These are phyloP conservation scores for Oryza australiensis DNA, from an alignment of 176 grass and related monocot genomes.

Conservation along the genomic window DNA sequence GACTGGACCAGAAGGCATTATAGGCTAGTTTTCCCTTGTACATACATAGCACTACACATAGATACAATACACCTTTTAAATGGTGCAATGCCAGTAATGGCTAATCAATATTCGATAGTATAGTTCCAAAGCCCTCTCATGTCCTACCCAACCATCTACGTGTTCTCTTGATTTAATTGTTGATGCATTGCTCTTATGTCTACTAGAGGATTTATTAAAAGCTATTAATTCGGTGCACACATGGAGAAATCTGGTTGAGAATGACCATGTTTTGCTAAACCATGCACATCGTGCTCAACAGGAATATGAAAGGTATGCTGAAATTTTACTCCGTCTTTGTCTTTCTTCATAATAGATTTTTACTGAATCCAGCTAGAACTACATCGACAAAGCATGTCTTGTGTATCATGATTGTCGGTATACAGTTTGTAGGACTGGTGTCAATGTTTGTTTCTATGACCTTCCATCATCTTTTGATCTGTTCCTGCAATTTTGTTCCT, in stretches of 20 bases:
- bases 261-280: slow-evolving; percentile 84
- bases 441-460: slow-evolving; percentile 4
- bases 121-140: too few species aligned
- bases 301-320: slow-evolving; percentile 85
- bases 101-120: too few species aligned
- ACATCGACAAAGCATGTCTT: neutral
- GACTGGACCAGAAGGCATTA: too few species aligned
- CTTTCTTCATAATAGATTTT: neutral
- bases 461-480: neutral
- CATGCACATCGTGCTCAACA: slow-evolving; percentile 82
- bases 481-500: slow-evolving; percentile 8
- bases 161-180: too few species aligned
- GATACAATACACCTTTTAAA: too few species aligned
- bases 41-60: too few species aligned
- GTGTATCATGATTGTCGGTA: neutral
- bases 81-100: too few species aligned
- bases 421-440: neutral
- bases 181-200: neutral
- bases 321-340: neutral
- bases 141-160: too few species aligned
- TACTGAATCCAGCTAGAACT: slow-evolving; percentile 12
- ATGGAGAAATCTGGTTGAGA: slow-evolving; percentile 79
- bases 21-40: too few species aligned
- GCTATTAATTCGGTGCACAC: slow-evolving; percentile 81
- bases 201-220: slow-evolving; percentile 91